Conservation (phyloP, 257 asterid genomes). For the Nicotiana sylvestris region DNA sequence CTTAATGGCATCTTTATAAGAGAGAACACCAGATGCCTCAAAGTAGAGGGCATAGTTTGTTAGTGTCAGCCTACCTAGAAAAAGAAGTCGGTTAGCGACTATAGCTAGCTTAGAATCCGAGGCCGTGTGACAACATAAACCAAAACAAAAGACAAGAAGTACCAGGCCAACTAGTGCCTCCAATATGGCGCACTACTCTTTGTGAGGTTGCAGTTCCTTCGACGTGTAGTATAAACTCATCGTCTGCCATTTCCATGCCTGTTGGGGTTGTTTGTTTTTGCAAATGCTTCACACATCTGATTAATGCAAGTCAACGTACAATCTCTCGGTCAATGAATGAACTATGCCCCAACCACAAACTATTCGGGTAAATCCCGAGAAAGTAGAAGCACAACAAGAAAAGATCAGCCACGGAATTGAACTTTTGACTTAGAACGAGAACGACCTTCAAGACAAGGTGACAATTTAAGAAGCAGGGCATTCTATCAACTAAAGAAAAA, state of each 20-base stretch:
- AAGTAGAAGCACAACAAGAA: too few species aligned
- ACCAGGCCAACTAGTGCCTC: constrained; percentile 89
- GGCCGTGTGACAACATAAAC: neutral
- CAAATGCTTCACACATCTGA: constrained; percentile 70
- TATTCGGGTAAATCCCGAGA: too few species aligned
- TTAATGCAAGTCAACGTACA: neutral
- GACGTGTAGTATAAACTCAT: constrained; percentile 68
- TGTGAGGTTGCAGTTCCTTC: constrained; percentile 64
- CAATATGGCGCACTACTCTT: constrained; percentile 73
- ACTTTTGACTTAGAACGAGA: neutral
- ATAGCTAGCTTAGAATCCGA: neutral
- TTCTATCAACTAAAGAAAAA: neutral
- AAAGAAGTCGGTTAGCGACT: neutral
- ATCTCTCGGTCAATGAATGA: neutral
- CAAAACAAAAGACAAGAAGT: constrained; percentile 1
- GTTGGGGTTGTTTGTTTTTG: constrained; percentile 61
- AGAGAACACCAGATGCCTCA: constrained; percentile 70
- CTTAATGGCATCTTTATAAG: constrained; percentile 69
- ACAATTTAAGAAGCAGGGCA: neutral
- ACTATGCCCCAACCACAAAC: neutral
- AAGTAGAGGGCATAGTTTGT: constrained; percentile 92
- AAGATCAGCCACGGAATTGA: neutral
- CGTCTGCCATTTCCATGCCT: constrained; percentile 50
- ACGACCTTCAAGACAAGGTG: neutral
- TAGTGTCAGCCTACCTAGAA: constrained; percentile 81